Evolutionary conservation across 2,329 filamentous ascomycete genomes (phyloP).

Genomic region (Neofusicoccum laricinum): DNA sequence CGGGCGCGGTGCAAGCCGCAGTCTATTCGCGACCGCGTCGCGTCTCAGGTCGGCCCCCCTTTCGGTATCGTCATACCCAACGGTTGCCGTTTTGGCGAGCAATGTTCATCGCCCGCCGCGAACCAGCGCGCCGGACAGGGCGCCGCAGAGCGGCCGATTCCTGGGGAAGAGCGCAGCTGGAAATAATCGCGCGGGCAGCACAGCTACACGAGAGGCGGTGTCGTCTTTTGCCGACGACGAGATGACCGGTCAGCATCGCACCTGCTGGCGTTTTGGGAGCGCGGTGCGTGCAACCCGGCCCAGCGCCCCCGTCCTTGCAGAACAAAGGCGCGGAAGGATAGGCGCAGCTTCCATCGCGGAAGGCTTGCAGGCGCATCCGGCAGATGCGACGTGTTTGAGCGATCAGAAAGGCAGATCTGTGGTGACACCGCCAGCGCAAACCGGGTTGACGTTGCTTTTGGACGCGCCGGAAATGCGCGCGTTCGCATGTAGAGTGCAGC

Average conservation of each 20-base stretch:
- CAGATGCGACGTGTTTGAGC: slow-evolving; percentile 15
- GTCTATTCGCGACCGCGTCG: slow-evolving; percentile 13
- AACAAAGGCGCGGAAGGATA: slow-evolving; percentile 14
- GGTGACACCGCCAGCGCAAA: slow-evolving; percentile 9
- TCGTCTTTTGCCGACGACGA: not conserved
- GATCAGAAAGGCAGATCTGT: slow-evolving; percentile 13
- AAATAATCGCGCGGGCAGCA: not conserved
- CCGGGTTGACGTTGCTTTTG: slow-evolving; percentile 16
- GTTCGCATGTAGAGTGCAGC: slow-evolving; percentile 7
- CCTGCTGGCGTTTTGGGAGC: not conserved
- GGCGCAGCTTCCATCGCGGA: slow-evolving; percentile 15
- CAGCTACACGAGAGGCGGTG: not conserved
- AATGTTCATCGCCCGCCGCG: not conserved
- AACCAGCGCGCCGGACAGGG: not conserved
- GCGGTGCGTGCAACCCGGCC: slow-evolving; percentile 3
- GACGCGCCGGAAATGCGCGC: not conserved
- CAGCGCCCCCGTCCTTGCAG: slow-evolving; percentile 15
- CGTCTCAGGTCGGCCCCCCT: slow-evolving; percentile 12
- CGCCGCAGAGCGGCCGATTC: slow-evolving; percentile 12
- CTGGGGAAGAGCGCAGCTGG: slow-evolving; percentile 7
- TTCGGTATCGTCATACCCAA: not conserved
- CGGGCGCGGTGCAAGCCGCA: slow-evolving; percentile 11
- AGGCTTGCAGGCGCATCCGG: slow-evolving; percentile 16
- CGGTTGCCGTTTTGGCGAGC: slow-evolving; percentile 4
- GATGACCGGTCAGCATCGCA: not conserved